phyloP scores from a whole-genome alignment of 2,329 filamentous ascomycete species.

The Gyromitra esculenta region DNA sequence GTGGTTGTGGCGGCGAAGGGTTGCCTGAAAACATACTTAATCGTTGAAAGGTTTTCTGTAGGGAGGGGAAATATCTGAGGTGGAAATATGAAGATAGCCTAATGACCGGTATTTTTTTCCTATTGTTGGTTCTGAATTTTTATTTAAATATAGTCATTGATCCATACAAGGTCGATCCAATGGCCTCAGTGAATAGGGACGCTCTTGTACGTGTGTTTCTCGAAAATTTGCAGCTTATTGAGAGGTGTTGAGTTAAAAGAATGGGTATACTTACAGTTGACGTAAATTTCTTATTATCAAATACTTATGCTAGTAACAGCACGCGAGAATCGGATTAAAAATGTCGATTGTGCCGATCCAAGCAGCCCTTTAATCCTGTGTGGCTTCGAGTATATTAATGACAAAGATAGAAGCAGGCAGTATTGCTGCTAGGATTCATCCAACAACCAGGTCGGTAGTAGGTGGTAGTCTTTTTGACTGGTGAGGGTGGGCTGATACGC shows the following conservation, averaged over 20 bases:
- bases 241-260: neutral
- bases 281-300: neutral
- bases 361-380: neutral
- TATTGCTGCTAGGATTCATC: neutral
- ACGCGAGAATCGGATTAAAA: neutral
- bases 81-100: too few relatives aligned
- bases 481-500: neutral
- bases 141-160: too few relatives aligned
- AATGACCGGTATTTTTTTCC: too few relatives aligned
- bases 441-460: neutral
- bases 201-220: neutral
- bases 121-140: too few relatives aligned
- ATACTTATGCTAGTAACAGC: neutral
- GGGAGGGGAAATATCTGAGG: too few relatives aligned
- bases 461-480: neutral
- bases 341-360: neutral
- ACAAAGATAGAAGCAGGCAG: neutral
- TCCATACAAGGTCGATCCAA: neutral
- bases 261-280: neutral
- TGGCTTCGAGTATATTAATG: neutral
- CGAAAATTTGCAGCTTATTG: neutral
- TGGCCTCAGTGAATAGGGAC: neutral
- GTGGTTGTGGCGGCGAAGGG: too few relatives aligned
- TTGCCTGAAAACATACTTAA: too few relatives aligned
- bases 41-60: too few relatives aligned